Base-by-base conservation (phyloP, 305 asterid genomes). In the Fraxinus angustifolia region DNA sequence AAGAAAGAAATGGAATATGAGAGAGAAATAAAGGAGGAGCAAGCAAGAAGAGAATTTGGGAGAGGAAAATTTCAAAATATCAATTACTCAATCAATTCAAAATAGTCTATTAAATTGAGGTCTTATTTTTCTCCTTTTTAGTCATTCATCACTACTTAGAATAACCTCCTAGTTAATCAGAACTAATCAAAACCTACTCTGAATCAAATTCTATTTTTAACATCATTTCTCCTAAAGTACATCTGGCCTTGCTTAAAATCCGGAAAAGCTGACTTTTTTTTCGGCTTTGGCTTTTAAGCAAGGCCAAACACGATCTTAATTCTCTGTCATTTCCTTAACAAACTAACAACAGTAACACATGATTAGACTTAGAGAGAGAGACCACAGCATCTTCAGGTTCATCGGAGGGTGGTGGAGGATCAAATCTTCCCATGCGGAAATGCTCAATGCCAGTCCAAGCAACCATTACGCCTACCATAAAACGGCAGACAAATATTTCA, bases 361-460 rank as follows among this genome's bases (percentile, higher is more conserved):
- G 38, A 73, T 26, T 65, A 10, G 42, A 58, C 65, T 33, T 77
- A 50, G 78, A 77, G 80, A 56, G 17, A 87, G 93, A 58, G 87
- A 96, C 99, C 97, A 86, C 31, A 16, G 92, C 92, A 88, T 96
- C 98, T 70, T 88, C 93, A 8, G 97, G 98, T 85, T 96, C 99
- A 75, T 97, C 83, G 35, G 94, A 92, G 35, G 94, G 85, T 28
- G 99, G 99, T 0, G 98, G 99, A 84, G 97, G 96, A 86, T 94
- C 99, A 62, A 88, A 93, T 88, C 99, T 85, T 80, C 98, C 99
- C 93, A 88, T 58, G 3, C 87, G 92, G 85, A 94, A 94, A 88
- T 96, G 92, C 88, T 96, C 99, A 14, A 96, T 91, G 73, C 97
- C 98, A 50, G 98, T 87, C 99, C 99, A 96, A 0, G 98, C 99